A percentile compares a stretch with the other conserved stretches of the same genome.
Conservation (phyloP, 2,329 filamentous ascomycete species). For the Bipolaris bicolor region DNA sequence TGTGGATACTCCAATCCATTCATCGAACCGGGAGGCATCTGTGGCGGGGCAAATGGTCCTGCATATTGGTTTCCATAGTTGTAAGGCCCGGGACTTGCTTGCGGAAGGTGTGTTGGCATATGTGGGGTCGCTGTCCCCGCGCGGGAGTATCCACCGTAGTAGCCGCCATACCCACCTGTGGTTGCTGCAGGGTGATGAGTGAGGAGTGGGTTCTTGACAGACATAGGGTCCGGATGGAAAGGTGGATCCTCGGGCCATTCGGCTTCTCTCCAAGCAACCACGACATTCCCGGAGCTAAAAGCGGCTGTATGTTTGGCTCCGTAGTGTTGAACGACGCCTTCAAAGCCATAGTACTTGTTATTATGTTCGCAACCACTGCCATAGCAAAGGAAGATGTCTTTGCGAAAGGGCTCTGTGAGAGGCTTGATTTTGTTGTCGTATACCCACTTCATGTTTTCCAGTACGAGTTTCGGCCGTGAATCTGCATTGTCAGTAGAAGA, state of each 20-base stretch:
- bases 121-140: slow-evolving; percentile 47
- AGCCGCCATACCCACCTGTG: slow-evolving; percentile 35
- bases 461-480: slow-evolving; percentile 67
- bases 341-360: slow-evolving; percentile 74
- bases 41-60: slow-evolving; percentile 48
- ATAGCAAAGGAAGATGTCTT: slow-evolving; percentile 78
- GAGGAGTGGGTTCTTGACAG: slow-evolving; percentile 49
- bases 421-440: slow-evolving; percentile 79
- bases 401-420: slow-evolving; percentile 68
- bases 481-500: slow-evolving; percentile 38
- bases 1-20: slow-evolving; percentile 40
- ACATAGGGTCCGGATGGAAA: slow-evolving; percentile 67
- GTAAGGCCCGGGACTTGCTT: slow-evolving; percentile 48
- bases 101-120: slow-evolving; percentile 43
- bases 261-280: slow-evolving; percentile 76
- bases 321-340: slow-evolving; percentile 81
- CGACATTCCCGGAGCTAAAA: slow-evolving; percentile 72
- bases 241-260: slow-evolving; percentile 80
- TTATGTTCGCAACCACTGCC: slow-evolving; percentile 65
- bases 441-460: slow-evolving; percentile 88
- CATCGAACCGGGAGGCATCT: slow-evolving; percentile 28
- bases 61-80: slow-evolving; percentile 42
- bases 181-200: slow-evolving; percentile 35
- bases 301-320: slow-evolving; percentile 78
- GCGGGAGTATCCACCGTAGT: slow-evolving; percentile 47